phyloP scores from a whole-genome alignment of 805 yeast genomes.

The Blastobotrys attinorum region DNA sequence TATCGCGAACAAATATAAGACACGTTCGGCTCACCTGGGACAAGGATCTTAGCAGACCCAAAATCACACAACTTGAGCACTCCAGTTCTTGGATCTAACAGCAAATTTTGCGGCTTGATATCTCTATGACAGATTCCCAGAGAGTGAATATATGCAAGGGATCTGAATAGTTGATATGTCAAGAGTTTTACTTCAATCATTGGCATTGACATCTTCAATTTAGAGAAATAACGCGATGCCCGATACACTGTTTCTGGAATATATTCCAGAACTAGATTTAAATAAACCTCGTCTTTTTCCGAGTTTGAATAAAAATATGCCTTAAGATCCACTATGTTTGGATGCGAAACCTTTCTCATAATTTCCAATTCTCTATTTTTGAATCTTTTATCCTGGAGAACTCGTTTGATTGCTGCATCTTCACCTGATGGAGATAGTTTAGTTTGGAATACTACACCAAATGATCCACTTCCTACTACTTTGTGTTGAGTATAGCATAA shows the following conservation, averaged over 20 bases:
- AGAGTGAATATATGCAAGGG: conserved; percentile 69
- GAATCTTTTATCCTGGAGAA: conserved; percentile 91
- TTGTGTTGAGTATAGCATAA: conserved; percentile 74
- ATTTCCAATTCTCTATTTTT: conserved; percentile 95
- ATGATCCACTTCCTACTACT: conserved; percentile 98
- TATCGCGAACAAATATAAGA: conserved; percentile 94
- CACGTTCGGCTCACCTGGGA: conserved; percentile 88
- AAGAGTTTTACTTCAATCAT: conserved; percentile 78
- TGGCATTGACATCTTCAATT: conserved; percentile 68
- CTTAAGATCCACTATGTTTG: conserved; percentile 78
- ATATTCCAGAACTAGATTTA: conserved; percentile 83
- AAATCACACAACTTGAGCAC: conserved; percentile 90
- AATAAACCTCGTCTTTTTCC: conserved; percentile 75
- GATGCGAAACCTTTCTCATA: conserved; percentile 82
- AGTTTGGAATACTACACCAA: conserved; percentile 95
- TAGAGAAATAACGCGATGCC: conserved; percentile 66
- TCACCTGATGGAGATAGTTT: conserved; percentile 64
- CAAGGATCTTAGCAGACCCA: conserved; percentile 88
- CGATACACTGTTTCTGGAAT: conserved; percentile 95
- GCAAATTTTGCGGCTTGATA: conserved; percentile 82
- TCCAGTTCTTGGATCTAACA: conserved; percentile 79
- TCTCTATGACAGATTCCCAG: conserved; percentile 79
- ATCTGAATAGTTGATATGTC: conserved; percentile 73
- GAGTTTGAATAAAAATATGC: conserved; percentile 75
- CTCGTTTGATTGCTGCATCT: conserved; percentile 89